These are phyloP conservation scores for Phytophthora megakarya DNA, from an alignment of 352 stramenopile species.

Conservation along the genomic window DNA sequence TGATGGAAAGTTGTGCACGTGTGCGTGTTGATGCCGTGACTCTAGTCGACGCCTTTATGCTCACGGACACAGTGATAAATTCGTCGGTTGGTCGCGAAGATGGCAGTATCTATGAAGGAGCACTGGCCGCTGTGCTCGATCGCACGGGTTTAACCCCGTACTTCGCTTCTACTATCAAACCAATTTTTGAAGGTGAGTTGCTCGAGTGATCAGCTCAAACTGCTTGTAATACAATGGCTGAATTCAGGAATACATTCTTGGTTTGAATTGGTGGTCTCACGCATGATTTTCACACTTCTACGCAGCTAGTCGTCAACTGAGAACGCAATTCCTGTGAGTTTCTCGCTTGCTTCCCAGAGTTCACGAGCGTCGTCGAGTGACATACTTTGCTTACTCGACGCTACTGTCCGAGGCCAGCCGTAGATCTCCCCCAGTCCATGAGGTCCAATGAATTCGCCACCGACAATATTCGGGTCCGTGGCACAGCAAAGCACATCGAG, in stretches of 20 bases:
- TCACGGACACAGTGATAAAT: conserved; percentile 74
- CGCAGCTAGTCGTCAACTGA: conserved; percentile 14
- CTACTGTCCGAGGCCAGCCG: conserved; percentile 54
- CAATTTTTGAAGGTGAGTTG: conserved; percentile 57
- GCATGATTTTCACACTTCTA: not conserved
- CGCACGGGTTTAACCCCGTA: conserved; percentile 55
- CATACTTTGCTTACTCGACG: conserved; percentile 57
- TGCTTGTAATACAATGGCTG: not conserved
- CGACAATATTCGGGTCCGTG: conserved; percentile 45
- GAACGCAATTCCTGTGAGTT: conserved; percentile 37
- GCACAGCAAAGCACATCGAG: conserved; percentile 59
- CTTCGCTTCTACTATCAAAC: conserved; percentile 62
- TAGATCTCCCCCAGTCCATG: conserved; percentile 66
- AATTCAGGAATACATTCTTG: not conserved
- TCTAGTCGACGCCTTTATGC: conserved; percentile 78
- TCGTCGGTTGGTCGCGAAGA: conserved; percentile 66
- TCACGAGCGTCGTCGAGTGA: conserved; percentile 33
- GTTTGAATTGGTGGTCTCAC: not conserved
- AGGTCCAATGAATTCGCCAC: conserved; percentile 63
- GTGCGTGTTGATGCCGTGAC: conserved; percentile 67
- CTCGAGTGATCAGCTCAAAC: conserved; percentile 29
- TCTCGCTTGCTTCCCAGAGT: conserved; percentile 42
- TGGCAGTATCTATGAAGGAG: conserved; percentile 77
- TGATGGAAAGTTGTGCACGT: conserved; percentile 49
- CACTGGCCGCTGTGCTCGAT: conserved; percentile 48